Conservation (phyloP, 2,329 filamentous ascomycete genomes). For the Scedosporium aurantiacum region DNA sequence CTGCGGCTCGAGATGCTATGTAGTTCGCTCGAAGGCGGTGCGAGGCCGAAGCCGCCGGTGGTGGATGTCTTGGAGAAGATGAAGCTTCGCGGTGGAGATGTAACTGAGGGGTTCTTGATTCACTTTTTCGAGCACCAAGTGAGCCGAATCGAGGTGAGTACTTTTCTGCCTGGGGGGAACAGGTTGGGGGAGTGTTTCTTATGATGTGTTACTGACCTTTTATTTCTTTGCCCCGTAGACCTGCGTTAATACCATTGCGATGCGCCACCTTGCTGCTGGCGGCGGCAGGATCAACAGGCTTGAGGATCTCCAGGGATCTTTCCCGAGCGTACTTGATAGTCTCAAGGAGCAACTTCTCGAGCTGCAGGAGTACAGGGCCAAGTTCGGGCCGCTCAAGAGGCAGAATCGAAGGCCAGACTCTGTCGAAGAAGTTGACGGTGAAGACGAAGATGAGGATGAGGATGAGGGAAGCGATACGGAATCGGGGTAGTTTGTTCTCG, state of each 20-base stretch:
- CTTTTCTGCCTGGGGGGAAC: background rate
- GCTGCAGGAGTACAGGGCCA: slow-evolving; percentile 48
- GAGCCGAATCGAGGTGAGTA: slow-evolving; percentile 80
- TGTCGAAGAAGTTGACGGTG: background rate
- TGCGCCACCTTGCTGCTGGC: slow-evolving; percentile 70
- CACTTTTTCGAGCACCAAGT: slow-evolving; percentile 93
- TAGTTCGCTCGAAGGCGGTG: slow-evolving; percentile 56
- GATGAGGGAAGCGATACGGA: slow-evolving; percentile 19
- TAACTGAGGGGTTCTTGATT: slow-evolving; percentile 78
- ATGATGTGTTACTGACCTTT: background rate
- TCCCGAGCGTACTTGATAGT: slow-evolving; percentile 56
- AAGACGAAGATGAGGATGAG: slow-evolving; percentile 8
- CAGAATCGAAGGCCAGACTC: background rate
- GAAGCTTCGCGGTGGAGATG: slow-evolving; percentile 60
- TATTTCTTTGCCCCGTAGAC: slow-evolving; percentile 40
- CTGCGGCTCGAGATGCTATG: slow-evolving; percentile 89
- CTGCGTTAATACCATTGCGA: slow-evolving; percentile 65
- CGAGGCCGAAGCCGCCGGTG: slow-evolving; percentile 64
- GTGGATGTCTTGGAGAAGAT: slow-evolving; percentile 67
- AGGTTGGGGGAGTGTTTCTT: background rate
- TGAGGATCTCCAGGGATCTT: slow-evolving; percentile 65
- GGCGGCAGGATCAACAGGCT: slow-evolving; percentile 51
- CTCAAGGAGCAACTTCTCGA: slow-evolving; percentile 53
- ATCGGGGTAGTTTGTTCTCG: slow-evolving; percentile 16
- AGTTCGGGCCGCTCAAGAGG: slow-evolving; percentile 32